Base-by-base conservation (phyloP, 2,329 filamentous ascomycete genomes). In the Aspergillus jensenii region DNA sequence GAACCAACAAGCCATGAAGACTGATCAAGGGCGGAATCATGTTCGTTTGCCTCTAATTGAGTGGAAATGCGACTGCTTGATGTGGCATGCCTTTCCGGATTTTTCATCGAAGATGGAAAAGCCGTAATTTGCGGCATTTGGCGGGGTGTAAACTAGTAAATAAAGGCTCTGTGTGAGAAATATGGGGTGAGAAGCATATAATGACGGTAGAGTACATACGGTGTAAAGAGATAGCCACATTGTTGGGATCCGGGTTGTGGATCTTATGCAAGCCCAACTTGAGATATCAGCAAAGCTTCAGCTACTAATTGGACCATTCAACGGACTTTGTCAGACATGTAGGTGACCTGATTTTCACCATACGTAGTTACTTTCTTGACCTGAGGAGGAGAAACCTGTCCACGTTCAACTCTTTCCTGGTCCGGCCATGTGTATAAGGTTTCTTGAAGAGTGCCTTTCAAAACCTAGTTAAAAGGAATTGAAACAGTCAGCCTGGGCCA, bases 221-320 rank as follows among this genome's bases (percentile, higher is more conserved):
- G 76, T 97, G 93, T 62, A 97, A 78, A 56, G 91, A 96, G 49
- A 96, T 87, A 63, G 92, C 93, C 70, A 89, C 87, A 71, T 91
- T 85, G 67, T 84, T 81, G 48, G 79, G 76, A 65, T 90, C 86
- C 25, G 85, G 84, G 74, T 96, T 96, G 64, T 84, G 86, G 59
- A 96, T 88, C 54, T 87, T 86, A 76, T 97, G 93, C 43, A 97
- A 81, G 19, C 93, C 93, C 27, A 96, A 85, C 77, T 91, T 5
- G 12, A 17, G 6, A 58, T 7, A 14, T 61, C 43, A 65, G 53
- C n/a, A 31, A 46, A 23, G 6, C 15, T 41, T 35, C 17, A 21
- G 43, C 23, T 7, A 35, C 40, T 43, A 17, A 17, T 4, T 12
- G 17, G 7, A 14, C 3, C 15, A 39, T 25, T n/a, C 23, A 39